Base-by-base conservation (phyloP, 176 grass and related monocot genomes). In the Coix lacrymajobi region DNA sequence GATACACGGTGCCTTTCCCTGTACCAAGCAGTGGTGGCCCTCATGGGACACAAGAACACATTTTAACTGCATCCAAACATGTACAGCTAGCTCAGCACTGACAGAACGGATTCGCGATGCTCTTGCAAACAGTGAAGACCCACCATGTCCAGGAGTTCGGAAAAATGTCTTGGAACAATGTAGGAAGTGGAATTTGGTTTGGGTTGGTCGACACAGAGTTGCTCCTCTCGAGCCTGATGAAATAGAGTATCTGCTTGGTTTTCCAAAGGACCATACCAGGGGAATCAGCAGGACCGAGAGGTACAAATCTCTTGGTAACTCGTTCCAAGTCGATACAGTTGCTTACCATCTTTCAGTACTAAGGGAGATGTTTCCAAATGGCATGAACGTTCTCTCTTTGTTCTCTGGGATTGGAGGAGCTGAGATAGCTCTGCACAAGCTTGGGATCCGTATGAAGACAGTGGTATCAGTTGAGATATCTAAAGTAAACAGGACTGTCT, bases 361-460 rank as follows among this genome's bases (percentile, higher is more conserved):
- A 0, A 92, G 61, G 39, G 82, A 88, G 19, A 74, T 93, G 26
- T 98, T 79, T 40, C 95, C 95, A 30, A 71, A 89, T 57, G 95
- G 92, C 7, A 33, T 94, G 19, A 94, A 87, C 28, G 78, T 97
- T 1, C 22, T 94, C 2, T 94, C 95, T 1, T 78, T 95, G 4
- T 98, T 98, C 85, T 87, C 87, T 20, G 90, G 92, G 37, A 95
- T 98, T 74, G 96, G 96, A 14, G 96, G 89, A 43, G 92, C 89
- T 75, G 92, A 98, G 89, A 91, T 98, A 62, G 92, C 96, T 45
- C 85, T 98, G n/a, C 82, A 95, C 46, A 83, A 76, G 20, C 67
- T 98, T 6, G 92, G 92, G 17, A 87, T 98, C 19, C 87, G 54
- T 43, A 81, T 95, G 82, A 95, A 78, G 37, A 51, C 46, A 0